phyloP scores from a whole-genome alignment of 2,329 filamentous ascomycete species.

The Orbilia javanica region DNA sequence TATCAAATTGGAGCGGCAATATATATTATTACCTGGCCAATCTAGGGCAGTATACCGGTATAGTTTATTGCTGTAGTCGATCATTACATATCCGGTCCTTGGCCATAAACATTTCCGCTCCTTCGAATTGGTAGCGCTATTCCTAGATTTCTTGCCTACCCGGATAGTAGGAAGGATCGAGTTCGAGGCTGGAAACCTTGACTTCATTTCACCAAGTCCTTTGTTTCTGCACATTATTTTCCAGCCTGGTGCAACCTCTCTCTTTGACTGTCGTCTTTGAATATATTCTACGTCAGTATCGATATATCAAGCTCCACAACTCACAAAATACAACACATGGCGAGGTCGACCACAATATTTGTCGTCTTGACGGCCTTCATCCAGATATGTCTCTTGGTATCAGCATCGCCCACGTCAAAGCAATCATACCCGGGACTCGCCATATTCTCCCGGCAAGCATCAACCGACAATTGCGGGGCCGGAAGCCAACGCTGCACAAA shows the following conservation, averaged over 20 bases:
- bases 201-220: neutral
- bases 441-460: conserved; percentile 43
- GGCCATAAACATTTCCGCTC: neutral
- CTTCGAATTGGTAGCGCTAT: neutral
- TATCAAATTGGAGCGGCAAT: conserved; percentile 7
- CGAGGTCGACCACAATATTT: neutral
- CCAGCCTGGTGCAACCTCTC: neutral
- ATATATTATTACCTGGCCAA: neutral
- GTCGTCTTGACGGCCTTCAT: conserved; percentile 12
- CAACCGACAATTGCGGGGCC: conserved; percentile 37
- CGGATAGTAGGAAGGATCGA: conserved; percentile 35
- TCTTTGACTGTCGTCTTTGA: neutral
- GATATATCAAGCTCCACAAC: conserved; percentile 31
- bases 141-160: conserved; percentile 21
- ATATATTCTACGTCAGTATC: neutral
- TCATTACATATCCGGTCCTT: neutral
- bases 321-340: conserved; percentile 52
- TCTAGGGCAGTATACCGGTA: neutral
- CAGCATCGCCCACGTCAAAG: conserved; percentile 39
- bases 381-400: conserved; percentile 29
- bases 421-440: conserved; percentile 42
- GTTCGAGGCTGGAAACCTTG: neutral
- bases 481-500: conserved; percentile 52
- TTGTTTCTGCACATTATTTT: neutral
- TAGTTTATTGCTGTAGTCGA: conserved; percentile 8